Conservation (phyloP, 164 flowering plant species). For the Aristolochia contorta region DNA sequence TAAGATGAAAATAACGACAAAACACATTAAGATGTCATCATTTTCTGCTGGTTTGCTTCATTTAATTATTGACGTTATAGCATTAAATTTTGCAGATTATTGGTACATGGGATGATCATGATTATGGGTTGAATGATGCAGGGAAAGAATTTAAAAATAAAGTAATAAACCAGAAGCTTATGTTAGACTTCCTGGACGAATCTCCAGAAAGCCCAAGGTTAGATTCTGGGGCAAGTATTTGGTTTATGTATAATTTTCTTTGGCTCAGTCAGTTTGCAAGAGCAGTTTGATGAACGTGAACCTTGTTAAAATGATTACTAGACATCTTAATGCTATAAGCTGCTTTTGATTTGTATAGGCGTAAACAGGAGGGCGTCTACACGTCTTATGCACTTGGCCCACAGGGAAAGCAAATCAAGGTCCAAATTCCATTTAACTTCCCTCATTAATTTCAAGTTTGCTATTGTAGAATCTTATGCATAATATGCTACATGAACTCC, state of each 20-base stretch:
- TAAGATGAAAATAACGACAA: too few species aligned
- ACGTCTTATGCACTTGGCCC: constrained; percentile 71
- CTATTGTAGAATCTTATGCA: too few species aligned
- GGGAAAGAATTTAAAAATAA: constrained; percentile 64
- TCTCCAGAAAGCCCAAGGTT: constrained; percentile 60
- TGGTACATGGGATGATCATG: constrained; percentile 92
- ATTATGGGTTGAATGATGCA: constrained; percentile 74
- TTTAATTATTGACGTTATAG: not conserved
- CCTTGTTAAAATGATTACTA: not conserved
- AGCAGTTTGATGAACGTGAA: too few species aligned
- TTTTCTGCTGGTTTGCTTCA: not conserved
- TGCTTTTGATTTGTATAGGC: constrained; percentile 27
- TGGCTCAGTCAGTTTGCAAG: too few species aligned
- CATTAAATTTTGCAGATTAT: constrained; percentile 34
- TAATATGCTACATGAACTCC: too few species aligned
- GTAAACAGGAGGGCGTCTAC: constrained; percentile 74
- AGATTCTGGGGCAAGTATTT: not conserved
- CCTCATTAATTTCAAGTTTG: too few species aligned
- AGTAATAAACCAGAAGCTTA: constrained; percentile 44
- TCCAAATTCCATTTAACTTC: constrained; percentile 5
- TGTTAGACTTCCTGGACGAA: constrained; percentile 69
- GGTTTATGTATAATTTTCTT: too few species aligned
- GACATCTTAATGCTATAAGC: not conserved
- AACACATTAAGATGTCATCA: too few species aligned
- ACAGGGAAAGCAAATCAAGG: constrained; percentile 51